A percentile compares a stretch with the other conserved stretches of the same genome.
Evolutionary conservation across 2,329 filamentous ascomycete genomes (phyloP).

Genomic region (Anthostomella pinea): DNA sequence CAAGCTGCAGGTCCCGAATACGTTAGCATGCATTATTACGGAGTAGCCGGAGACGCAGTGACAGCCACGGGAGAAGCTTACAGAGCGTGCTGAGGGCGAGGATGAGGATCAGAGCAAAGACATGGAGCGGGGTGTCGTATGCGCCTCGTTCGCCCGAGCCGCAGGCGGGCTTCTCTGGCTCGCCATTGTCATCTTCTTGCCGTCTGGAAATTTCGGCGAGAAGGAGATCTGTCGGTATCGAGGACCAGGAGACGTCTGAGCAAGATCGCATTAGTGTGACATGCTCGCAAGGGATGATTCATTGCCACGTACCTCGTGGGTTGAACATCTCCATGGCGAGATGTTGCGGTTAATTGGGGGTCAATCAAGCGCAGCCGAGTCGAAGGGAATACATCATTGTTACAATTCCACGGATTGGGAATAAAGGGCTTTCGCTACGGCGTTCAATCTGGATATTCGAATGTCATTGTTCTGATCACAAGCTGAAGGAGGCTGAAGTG

Average conservation of each 20-base stretch:
- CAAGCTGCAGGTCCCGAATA: too few species aligned
- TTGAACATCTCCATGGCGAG: constrained; percentile 9
- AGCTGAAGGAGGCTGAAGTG: too few species aligned
- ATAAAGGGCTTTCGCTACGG: too few species aligned
- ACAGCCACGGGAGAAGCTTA: constrained; percentile 37
- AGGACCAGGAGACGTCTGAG: constrained; percentile 42
- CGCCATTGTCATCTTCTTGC: constrained; percentile 33
- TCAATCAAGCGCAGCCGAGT: background rate
- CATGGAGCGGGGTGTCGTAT: constrained; percentile 66
- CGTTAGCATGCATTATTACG: constrained; percentile 1
- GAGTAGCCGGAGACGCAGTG: too few species aligned
- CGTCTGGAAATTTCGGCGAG: constrained; percentile 52
- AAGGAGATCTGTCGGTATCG: constrained; percentile 50
- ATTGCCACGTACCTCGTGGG: constrained; percentile 12
- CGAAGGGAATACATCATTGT: too few species aligned
- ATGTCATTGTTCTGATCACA: too few species aligned
- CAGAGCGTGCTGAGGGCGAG: constrained; percentile 57
- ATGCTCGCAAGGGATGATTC: constrained; percentile 2
- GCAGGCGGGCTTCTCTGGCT: constrained; percentile 45
- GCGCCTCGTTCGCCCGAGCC: constrained; percentile 49
- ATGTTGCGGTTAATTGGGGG: too few species aligned
- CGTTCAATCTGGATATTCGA: too few species aligned
- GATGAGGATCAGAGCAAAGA: constrained; percentile 66
- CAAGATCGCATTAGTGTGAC: background rate
- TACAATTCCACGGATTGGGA: too few species aligned